Evolutionary conservation across 2,329 filamentous ascomycete genomes (phyloP).

Genomic region (Leptosphaerulina australis): DNA sequence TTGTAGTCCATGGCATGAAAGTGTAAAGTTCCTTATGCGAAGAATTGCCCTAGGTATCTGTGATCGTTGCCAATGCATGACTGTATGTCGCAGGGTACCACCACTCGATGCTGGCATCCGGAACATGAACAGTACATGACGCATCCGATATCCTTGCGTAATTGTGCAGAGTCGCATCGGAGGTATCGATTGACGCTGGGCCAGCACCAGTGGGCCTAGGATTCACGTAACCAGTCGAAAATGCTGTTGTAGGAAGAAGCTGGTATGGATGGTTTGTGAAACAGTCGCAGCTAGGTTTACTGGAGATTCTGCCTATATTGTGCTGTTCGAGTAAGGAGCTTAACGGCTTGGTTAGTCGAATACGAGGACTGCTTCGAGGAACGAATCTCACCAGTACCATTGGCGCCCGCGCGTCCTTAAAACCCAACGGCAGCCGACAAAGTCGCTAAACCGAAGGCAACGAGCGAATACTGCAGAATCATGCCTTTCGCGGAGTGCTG

Average conservation of each 20-base stretch:
- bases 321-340: constrained; percentile 40
- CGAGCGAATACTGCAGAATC: constrained; percentile 18
- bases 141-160: constrained; percentile 14
- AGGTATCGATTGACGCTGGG: background rate
- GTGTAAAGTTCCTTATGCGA: constrained; percentile 27
- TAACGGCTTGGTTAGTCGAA: constrained; percentile 37
- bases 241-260: background rate
- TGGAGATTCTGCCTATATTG: constrained; percentile 16
- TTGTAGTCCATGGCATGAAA: constrained; percentile 27
- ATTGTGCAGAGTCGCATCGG: background rate
- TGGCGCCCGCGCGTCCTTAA: constrained; percentile 28
- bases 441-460: constrained; percentile 26
- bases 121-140: constrained; percentile 44
- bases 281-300: constrained; percentile 1
- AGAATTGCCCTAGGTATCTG: constrained; percentile 23
- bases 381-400: constrained; percentile 32
- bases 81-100: constrained; percentile 43
- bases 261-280: background rate
- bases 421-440: constrained; percentile 27
- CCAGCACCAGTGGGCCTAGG: background rate
- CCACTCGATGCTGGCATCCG: constrained; percentile 41
- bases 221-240: background rate
- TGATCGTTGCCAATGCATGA: constrained; percentile 29
- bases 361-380: constrained; percentile 26
- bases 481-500: constrained; percentile 29